Evolutionary conservation across 108 stramenopile genomes (phyloP).

Genomic region (Fistulifera pelliculosa): DNA sequence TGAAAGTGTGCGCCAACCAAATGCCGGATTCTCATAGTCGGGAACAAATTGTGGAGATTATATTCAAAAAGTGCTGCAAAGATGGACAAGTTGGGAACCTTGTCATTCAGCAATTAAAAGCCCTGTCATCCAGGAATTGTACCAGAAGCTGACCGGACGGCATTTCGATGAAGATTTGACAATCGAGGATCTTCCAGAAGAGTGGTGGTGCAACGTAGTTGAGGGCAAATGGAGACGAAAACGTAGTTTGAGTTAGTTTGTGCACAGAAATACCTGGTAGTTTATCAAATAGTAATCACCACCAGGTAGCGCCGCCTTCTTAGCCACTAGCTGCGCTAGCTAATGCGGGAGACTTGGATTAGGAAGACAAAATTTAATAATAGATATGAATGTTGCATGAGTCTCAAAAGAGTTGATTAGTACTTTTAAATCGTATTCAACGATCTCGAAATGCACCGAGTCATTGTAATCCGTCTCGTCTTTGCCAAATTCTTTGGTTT

Average conservation of each 20-base stretch:
- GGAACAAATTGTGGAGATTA: conserved; percentile 36
- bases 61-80: conserved; percentile 47
- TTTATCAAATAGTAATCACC: too few relatives aligned
- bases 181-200: conserved; percentile 44
- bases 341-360: too few relatives aligned
- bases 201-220: conserved; percentile 60
- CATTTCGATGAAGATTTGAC: conserved; percentile 29
- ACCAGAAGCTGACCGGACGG: conserved; percentile 28
- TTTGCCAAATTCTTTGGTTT: too few relatives aligned
- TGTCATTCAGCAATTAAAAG: conserved; percentile 51
- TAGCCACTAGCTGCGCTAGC: too few relatives aligned
- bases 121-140: conserved; percentile 28
- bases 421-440: too few relatives aligned
- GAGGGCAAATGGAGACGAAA: conserved; percentile 43
- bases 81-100: conserved; percentile 65
- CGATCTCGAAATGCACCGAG: too few relatives aligned
- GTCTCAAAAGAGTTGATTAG: too few relatives aligned
- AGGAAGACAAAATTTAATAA: too few relatives aligned
- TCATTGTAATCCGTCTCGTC: too few relatives aligned
- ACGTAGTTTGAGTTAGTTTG: not conserved
- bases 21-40: conserved; percentile 53
- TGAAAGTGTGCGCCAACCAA: conserved; percentile 59
- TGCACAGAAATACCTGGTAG: too few relatives aligned
- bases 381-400: too few relatives aligned
- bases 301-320: too few relatives aligned